A percentile compares a stretch with the other conserved stretches of the same genome.
These are phyloP conservation scores for Podospora appendiculata DNA, from an alignment of 495 filamentous ascomycete genomes.

Conservation along the genomic window DNA sequence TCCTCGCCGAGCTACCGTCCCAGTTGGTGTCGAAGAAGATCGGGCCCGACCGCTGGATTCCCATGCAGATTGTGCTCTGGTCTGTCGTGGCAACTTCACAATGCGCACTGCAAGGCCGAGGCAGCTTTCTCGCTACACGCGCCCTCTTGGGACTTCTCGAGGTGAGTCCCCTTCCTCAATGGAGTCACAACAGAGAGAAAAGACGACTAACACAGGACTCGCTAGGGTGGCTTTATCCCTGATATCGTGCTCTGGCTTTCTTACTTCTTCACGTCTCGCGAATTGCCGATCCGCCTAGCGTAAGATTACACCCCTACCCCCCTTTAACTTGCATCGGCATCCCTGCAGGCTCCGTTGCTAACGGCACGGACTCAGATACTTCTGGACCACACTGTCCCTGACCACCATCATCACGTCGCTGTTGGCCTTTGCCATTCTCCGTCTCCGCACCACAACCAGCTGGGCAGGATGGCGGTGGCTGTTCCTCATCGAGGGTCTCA, in stretches of 20 bases:
- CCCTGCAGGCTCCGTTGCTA: neutral
- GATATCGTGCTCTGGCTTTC: slow-evolving; percentile 54
- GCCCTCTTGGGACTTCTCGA: slow-evolving; percentile 56
- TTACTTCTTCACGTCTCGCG: slow-evolving; percentile 63
- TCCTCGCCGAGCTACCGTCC: slow-evolving; percentile 66
- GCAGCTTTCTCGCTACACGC: slow-evolving; percentile 52
- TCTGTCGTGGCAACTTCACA: slow-evolving; percentile 63
- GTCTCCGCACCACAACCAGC: slow-evolving; percentile 43
- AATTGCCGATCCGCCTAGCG: slow-evolving; percentile 53
- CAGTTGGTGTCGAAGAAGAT: slow-evolving; percentile 67
- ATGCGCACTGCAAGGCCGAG: slow-evolving; percentile 48
- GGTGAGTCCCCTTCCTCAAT: neutral
- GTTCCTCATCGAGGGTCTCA: slow-evolving; percentile 44
- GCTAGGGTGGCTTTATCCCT: slow-evolving; percentile 53
- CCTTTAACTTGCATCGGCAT: too few species aligned
- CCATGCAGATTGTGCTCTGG: slow-evolving; percentile 72
- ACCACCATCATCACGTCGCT: slow-evolving; percentile 45
- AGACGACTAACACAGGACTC: neutral
- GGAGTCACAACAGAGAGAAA: too few species aligned
- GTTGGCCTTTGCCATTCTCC: slow-evolving; percentile 44
- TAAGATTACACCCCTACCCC: neutral
- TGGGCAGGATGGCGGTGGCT: slow-evolving; percentile 57
- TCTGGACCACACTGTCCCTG: slow-evolving; percentile 47
- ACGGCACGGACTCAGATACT: slow-evolving; percentile 7
- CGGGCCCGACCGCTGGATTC: slow-evolving; percentile 77